Conservation (phyloP, 805 yeast genomes). For the Suhomyces canberraensis region DNA sequence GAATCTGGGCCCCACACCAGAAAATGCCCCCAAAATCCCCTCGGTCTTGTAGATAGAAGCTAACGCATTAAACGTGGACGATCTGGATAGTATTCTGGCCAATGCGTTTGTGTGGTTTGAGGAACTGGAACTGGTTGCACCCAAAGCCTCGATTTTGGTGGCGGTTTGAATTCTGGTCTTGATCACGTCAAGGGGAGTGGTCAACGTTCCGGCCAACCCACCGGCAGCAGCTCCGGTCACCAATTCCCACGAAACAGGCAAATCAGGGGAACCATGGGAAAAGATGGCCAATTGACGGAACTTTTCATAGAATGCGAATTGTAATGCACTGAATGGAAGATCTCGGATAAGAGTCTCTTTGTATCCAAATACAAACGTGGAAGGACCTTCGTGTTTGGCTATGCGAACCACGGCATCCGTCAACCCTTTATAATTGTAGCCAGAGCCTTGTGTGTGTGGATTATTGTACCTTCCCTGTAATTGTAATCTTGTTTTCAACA, state of each 20-base stretch:
- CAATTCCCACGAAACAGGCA: conserved; percentile 62
- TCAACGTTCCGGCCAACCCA: conserved; percentile 82
- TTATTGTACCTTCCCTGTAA: conserved; percentile 87
- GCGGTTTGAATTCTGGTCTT: conserved; percentile 94
- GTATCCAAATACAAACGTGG: conserved; percentile 83
- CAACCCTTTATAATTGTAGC: conserved; percentile 82
- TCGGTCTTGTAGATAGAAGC: conserved; percentile 58
- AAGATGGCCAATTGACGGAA: conserved; percentile 60
- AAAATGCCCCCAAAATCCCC: conserved; percentile 76
- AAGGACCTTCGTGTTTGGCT: conserved; percentile 63
- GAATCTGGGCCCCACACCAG: conserved; percentile 95
- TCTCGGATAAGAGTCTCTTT: conserved; percentile 92
- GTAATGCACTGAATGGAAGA: conserved; percentile 92
- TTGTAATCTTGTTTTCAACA: conserved; percentile 87
- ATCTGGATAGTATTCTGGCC: conserved; percentile 4
- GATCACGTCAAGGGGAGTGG: conserved; percentile 90
- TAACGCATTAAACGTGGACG: conserved; percentile 28
- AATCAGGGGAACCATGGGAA: conserved; percentile 34
- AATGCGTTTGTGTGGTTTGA: conserved; percentile 24
- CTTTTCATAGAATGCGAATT: conserved; percentile 91
- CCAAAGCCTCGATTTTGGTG: conserved; percentile 7
- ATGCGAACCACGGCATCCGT: conserved; percentile 68
- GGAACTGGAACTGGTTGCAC: background rate
- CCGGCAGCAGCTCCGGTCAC: conserved; percentile 95
- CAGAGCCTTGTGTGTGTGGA: conserved; percentile 64